phyloP scores from a whole-genome alignment of 179 eudicot genomes.

The Corrigiola litoralis region DNA sequence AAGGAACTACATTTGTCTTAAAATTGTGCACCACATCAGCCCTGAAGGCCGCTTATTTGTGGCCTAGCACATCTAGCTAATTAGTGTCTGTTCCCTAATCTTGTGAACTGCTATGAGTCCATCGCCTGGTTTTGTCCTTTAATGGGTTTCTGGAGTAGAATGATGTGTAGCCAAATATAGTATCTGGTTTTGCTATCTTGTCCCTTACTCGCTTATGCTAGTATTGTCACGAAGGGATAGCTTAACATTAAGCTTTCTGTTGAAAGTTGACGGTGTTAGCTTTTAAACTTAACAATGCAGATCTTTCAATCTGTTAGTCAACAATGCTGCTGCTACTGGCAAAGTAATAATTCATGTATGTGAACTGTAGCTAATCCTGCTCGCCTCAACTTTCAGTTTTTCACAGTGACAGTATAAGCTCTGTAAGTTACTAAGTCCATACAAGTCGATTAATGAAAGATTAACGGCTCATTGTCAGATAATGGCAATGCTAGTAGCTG shows the following conservation, averaged over 20 bases:
- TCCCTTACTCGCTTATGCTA: neutral
- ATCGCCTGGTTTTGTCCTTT: too few relatives aligned
- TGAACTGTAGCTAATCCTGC: neutral
- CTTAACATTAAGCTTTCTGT: neutral
- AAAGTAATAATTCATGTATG: constrained; percentile 95
- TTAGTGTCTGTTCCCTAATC: too few relatives aligned
- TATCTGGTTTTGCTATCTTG: neutral
- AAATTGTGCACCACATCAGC: too few relatives aligned
- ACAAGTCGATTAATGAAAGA: too few relatives aligned
- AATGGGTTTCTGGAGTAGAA: too few relatives aligned
- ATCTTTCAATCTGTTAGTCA: constrained; percentile 94
- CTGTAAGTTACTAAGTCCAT: neutral
- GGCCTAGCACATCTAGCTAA: too few relatives aligned
- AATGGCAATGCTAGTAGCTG: neutral
- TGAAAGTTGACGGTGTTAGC: neutral
- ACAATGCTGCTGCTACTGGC: constrained; percentile 92
- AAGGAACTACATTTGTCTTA: too few relatives aligned
- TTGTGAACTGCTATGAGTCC: too few relatives aligned
- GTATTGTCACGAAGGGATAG: neutral
- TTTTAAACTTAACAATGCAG: constrained; percentile 34
- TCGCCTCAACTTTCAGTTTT: neutral
- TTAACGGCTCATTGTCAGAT: neutral
- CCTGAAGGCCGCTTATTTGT: too few relatives aligned
- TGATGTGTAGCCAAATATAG: neutral
- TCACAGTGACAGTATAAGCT: neutral